Evolutionary conservation across 2,329 filamentous ascomycete species (phyloP), one percentile per base, ranked within the genome.

Genomic region (Dothistroma septosporum): DNA sequence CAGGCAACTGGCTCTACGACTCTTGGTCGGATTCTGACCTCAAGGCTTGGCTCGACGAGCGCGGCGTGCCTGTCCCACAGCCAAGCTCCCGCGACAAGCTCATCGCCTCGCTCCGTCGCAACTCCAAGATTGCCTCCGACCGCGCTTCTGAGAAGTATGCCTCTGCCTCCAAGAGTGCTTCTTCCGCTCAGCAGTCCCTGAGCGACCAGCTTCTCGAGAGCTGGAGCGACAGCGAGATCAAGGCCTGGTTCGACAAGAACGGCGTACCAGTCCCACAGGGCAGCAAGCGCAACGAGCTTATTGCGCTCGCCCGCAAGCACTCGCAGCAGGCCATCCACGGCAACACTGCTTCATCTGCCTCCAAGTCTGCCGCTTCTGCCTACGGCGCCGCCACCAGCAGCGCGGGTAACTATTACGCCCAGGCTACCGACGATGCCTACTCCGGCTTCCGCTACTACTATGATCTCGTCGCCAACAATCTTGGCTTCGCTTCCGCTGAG

Each of bases 201-300:
- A 91, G 88, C 64, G 91, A 97, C 69, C 87, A 88, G 70, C 81
- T 97, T 57, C 89, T 97, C 71, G 87, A 96, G 69, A 87, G 90
- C 4, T 99, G 94, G 94, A 87, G 89, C 71, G 92, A 97, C 72
- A 87, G 84, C 70, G 81, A 96, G 75, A 83, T 99, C 74, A 97
- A 97, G 83, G 88, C 91, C 64, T 97, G 94, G 80, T 87, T 87
- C 58, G 93, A 97, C 79, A 91, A 92, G 82, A 94, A 97, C 69
- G 86, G 86, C 60, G 89, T 99, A 73, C 83, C 83, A 80, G 91
- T 97, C 55, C 94, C 94, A 10, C 93, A 97, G 73, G 94, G 93
- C 53, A 95, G 90, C 72, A 92, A 89, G 81, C 81, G 85, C 68
- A 95, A 97, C 71, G 93, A 99, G 76, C 84, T 97, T 28, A 82